These are phyloP conservation scores for Biscogniauxia sp. DNA, from an alignment of 2,329 filamentous ascomycete species.

Conservation along the genomic window DNA sequence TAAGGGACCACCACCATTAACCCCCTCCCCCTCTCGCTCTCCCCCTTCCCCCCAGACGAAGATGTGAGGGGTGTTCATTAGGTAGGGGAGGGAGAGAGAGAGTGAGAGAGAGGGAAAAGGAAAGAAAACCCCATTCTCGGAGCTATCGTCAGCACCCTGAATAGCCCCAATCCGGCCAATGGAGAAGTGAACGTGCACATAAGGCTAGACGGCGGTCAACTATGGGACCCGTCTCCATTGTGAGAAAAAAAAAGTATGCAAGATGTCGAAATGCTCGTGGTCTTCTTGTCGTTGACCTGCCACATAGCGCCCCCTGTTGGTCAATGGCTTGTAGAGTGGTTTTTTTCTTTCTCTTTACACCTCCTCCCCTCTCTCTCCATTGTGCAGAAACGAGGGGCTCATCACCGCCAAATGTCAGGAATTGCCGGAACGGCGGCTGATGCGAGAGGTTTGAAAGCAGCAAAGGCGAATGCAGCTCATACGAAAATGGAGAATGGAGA, in stretches of 20 bases:
- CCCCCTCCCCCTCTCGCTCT: too few relatives aligned
- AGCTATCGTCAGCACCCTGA: background rate
- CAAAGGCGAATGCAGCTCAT: background rate
- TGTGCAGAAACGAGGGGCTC: background rate
- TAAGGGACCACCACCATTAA: background rate
- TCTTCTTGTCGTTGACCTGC: background rate
- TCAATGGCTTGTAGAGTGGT: background rate
- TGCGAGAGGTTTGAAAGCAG: background rate
- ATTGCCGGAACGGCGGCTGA: background rate
- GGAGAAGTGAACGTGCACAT: background rate
- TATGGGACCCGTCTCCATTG: background rate
- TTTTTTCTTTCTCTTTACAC: background rate
- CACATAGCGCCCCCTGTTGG: background rate
- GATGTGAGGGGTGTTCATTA: background rate
- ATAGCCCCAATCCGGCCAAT: background rate
- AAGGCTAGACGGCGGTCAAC: background rate
- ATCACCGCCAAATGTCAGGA: background rate
- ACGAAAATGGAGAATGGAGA: background rate
- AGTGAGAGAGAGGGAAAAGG: too few relatives aligned
- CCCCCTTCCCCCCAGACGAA: background rate
- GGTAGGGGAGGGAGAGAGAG: too few relatives aligned
- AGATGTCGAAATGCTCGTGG: background rate
- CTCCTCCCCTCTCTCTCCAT: background rate
- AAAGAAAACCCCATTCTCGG: background rate
- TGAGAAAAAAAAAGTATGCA: background rate